Evolutionary conservation across 1,284 basidiomycete species (phyloP), one percentile per base, ranked within the genome.

Genomic region (Gomphus sp.): DNA sequence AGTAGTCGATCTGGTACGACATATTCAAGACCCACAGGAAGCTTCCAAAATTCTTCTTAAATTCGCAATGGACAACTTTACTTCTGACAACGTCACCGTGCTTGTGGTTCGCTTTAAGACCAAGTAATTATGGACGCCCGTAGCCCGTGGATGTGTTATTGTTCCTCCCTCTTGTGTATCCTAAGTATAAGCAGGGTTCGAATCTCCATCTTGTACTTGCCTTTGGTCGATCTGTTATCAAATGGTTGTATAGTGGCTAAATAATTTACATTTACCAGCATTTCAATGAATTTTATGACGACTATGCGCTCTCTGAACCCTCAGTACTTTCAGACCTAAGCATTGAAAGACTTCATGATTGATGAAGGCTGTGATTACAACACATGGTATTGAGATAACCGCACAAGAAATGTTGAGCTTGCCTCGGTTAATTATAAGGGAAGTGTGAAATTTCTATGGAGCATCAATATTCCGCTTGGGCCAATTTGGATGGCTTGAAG

Each of bases 51-150:
- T 77, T 58, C 78, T 99, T 18, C 77, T 99, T 58, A 83, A 92
- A 60, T 85, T 97, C 67, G 97, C 97, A 4, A 79, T 98, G 50
- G 76, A 80, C 37, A 87, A 90, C 67, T 93, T 93, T 71, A 93
- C 92, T 34, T 92, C 90, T 33, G 94, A 98, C 71, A 98, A 98
- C 71, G 84, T 91, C 59, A 91, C 89, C n/a, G 83, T 86, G 18
- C 65, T 91, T 41, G 85, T 91, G 53, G 76, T 91, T 25, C 81
- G 86, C 57, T 85, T 91, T 74, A 59, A 64, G 39, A 39, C 43
- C 34, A 55, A 44, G 43, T 55, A 55, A 43, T 28, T 43, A 34
- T 33, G 48, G 48, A 10, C 48, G 31, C 18, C 48, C 33, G 7
- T 25, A 25, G 33, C 31, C 14, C 49, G 34, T 34, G 31, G 49